Base-by-base conservation (phyloP, 2,329 filamentous ascomycete genomes). In the Pestalotiopsis sp. region DNA sequence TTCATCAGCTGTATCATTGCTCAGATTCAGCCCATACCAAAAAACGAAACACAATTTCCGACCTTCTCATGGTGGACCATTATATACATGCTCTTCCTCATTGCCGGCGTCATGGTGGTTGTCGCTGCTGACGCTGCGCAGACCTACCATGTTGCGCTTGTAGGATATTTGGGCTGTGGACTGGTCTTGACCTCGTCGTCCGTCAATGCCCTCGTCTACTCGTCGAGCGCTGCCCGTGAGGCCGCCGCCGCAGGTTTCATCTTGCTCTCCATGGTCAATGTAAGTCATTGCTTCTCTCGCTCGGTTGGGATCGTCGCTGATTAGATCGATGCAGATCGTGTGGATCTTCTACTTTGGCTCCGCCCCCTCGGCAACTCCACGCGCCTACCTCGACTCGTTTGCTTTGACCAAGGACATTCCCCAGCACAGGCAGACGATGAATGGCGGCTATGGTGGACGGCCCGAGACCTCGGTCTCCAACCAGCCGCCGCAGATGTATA, bases 341-440 rank as follows among this genome's bases (percentile, higher is more conserved):
- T 99, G 96, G 96, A 97, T 98, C 74, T 97, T 98, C 82, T 98
- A 98, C 85, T 99, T 98, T 77, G 96, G 96, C 76, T 97, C 95
- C 2, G 92, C 94, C 20, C 94, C 95, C 1, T 93, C 93, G 57
- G 93, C 95, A 17, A 89, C 91, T 67, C 93, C 95, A 71, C 93
- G 95, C 75, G 91, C 93, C 68, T 97, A 97, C 79, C 92, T 98
- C 74, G 96, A 99, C 82, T 97, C 95, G 0, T 98, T 98, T 77
- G 94, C 96, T 63, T 87, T 98, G 25, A 90, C 96, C 83, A 98
- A 98, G 83, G 95, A 97, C 76, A 89, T 87, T 0, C 85, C 88
- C 27, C 89, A 87, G 81, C 84, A 90, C 84, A 83, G 92, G 81
- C 84, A 90, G 82, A 83, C 91, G 81, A 89, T 96, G 89, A 91